These are phyloP conservation scores for Scheffersomyces coipomensis DNA, from an alignment of 805 yeast genomes.

Conservation along the genomic window DNA sequence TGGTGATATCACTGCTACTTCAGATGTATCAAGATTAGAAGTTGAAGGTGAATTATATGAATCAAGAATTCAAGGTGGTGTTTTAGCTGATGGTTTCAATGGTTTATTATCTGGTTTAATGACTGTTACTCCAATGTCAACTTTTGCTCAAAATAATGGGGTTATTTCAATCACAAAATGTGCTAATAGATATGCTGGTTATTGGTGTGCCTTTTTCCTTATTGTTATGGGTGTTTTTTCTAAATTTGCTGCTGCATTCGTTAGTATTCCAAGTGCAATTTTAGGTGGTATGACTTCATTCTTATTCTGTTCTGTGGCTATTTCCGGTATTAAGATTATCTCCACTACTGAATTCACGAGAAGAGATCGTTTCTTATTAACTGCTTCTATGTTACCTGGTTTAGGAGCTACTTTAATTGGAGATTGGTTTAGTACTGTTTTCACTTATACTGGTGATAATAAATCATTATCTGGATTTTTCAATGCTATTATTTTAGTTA, in stretches of 20 bases:
- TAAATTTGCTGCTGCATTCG: slow-evolving; percentile 86
- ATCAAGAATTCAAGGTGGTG: slow-evolving; percentile 89
- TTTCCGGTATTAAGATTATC: slow-evolving; percentile 69
- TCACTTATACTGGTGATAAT: slow-evolving; percentile 67
- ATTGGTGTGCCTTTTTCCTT: slow-evolving; percentile 77
- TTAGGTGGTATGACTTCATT: slow-evolving; percentile 89
- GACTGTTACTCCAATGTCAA: slow-evolving; percentile 87
- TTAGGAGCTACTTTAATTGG: slow-evolving; percentile 65
- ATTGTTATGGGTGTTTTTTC: slow-evolving; percentile 85
- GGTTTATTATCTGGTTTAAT: slow-evolving; percentile 74
- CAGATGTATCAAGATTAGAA: slow-evolving; percentile 83
- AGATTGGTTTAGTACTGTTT: slow-evolving; percentile 61
- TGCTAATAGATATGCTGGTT: slow-evolving; percentile 80
- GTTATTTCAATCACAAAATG: slow-evolving; percentile 90
- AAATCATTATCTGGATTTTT: slow-evolving; percentile 56
- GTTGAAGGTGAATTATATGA: slow-evolving; percentile 83
- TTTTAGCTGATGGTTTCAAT: slow-evolving; percentile 83
- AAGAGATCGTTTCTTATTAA: slow-evolving; percentile 70
- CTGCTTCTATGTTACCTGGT: slow-evolving; percentile 65
- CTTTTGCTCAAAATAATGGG: slow-evolving; percentile 95
- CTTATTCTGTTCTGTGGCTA: slow-evolving; percentile 73
- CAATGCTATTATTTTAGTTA: slow-evolving; percentile 65
- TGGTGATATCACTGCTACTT: slow-evolving; percentile 93
- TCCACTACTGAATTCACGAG: slow-evolving; percentile 62
- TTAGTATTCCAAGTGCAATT: slow-evolving; percentile 47